A percentile compares a stretch with the other conserved stretches of the same genome.
Conservation (phyloP, 768 basidiomycete genomes). For the Nidularia pulvinata region DNA sequence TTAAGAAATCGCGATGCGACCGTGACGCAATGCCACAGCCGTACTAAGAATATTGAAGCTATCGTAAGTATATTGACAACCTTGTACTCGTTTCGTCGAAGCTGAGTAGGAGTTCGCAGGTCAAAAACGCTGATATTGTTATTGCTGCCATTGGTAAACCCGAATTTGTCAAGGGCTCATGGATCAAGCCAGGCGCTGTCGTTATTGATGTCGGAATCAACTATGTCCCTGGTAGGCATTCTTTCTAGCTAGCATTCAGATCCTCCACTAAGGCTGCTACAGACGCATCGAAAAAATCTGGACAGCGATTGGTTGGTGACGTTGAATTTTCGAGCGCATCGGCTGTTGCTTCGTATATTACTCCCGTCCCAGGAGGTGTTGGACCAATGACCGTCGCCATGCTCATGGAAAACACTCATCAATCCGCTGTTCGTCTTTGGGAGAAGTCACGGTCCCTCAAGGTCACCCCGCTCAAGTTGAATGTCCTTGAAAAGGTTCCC, state of each 20-base stretch:
- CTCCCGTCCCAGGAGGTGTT: conserved; percentile 98
- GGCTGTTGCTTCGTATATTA: conserved; percentile 84
- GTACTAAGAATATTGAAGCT: conserved; percentile 77
- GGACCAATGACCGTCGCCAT: conserved; percentile 99
- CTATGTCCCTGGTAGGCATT: conserved; percentile 75
- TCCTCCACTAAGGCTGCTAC: neutral
- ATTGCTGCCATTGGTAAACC: conserved; percentile 97
- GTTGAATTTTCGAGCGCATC: conserved; percentile 85
- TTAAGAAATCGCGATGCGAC: conserved; percentile 91
- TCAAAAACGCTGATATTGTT: conserved; percentile 87
- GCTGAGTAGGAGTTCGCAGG: conserved; percentile 33
- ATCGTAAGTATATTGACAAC: conserved; percentile 50
- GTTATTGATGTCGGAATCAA: conserved; percentile 99
- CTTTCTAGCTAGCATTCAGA: neutral
- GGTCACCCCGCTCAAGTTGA: conserved; percentile 77
- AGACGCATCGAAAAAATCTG: conserved; percentile 93
- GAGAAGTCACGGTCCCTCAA: conserved; percentile 64
- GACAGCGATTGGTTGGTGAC: conserved; percentile 95
- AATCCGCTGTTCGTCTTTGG: conserved; percentile 83
- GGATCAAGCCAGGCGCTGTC: conserved; percentile 94
- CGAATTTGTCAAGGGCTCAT: conserved; percentile 87
- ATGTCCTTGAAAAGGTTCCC: conserved; percentile 85
- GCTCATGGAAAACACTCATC: conserved; percentile 94
- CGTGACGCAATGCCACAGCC: conserved; percentile 96
- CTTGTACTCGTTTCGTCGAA: neutral